These are phyloP conservation scores for Aspergillus niger DNA, from an alignment of 2,329 filamentous ascomycete genomes.

Conservation along the genomic window DNA sequence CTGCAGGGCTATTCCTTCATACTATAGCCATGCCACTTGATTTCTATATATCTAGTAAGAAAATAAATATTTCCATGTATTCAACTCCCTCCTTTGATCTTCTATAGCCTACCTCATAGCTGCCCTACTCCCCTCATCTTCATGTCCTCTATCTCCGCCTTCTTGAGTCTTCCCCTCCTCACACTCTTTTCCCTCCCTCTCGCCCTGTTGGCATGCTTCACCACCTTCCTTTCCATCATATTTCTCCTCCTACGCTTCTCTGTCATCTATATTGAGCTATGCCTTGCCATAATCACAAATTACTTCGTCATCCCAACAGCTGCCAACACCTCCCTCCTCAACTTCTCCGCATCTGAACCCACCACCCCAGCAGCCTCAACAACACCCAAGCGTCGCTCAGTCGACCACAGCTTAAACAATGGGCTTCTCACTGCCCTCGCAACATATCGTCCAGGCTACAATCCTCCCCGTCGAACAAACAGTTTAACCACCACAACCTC, in stretches of 20 bases:
- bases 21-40: neutral
- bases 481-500: conserved; percentile 11
- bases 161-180: conserved; percentile 63
- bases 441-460: neutral
- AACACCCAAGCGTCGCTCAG: conserved; percentile 28
- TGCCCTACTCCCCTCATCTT: conserved; percentile 17
- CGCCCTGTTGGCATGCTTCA: conserved; percentile 63
- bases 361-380: conserved; percentile 25
- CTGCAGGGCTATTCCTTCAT: neutral
- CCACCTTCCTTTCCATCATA: conserved; percentile 62
- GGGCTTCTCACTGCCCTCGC: neutral
- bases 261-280: conserved; percentile 65
- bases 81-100: neutral
- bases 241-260: conserved; percentile 63
- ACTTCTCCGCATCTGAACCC: conserved; percentile 33
- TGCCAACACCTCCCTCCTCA: conserved; percentile 30
- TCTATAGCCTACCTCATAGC: neutral
- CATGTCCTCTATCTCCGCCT: conserved; percentile 33
- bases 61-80: neutral
- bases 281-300: conserved; percentile 58
- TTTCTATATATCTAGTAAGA: neutral
- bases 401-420: conserved; percentile 21
- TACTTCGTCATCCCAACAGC: conserved; percentile 48
- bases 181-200: conserved; percentile 65
- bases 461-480: neutral